Evolutionary conservation across 805 yeast genomes (phyloP).

Genomic region (Candida boidinii): DNA sequence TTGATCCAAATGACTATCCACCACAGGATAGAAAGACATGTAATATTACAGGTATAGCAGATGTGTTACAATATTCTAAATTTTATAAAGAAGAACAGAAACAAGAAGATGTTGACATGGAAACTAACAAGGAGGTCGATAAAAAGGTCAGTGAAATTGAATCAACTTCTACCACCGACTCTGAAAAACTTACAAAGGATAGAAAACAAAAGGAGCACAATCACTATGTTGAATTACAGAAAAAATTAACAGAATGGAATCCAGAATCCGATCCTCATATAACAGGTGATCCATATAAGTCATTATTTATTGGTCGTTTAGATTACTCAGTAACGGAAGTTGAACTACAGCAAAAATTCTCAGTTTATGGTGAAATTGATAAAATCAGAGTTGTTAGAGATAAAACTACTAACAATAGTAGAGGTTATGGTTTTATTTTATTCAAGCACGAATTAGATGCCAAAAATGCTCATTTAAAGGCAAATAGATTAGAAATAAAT

Average conservation of each 20-base stretch:
- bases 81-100: slow-evolving; percentile 12
- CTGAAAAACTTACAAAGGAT: slow-evolving; percentile 19
- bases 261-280: slow-evolving; percentile 51
- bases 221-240: slow-evolving; percentile 22
- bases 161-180: slow-evolving; percentile 24
- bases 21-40: slow-evolving; percentile 39
- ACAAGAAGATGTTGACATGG: slow-evolving; percentile 13
- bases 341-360: slow-evolving; percentile 56
- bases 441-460: slow-evolving; percentile 57
- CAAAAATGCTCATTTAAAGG: slow-evolving; percentile 49
- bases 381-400: slow-evolving; percentile 49
- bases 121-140: slow-evolving; percentile 15
- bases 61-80: slow-evolving; percentile 22
- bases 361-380: slow-evolving; percentile 64
- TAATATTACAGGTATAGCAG: slow-evolving; percentile 36
- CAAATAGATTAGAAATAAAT: slow-evolving; percentile 43
- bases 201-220: slow-evolving; percentile 16
- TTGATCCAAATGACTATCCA: slow-evolving; percentile 41
- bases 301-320: slow-evolving; percentile 72
- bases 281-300: slow-evolving; percentile 64
- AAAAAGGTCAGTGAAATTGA: slow-evolving; percentile 9
- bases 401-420: slow-evolving; percentile 37
- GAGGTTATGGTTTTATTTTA: slow-evolving; percentile 81
- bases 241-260: slow-evolving; percentile 35
- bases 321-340: slow-evolving; percentile 56